A percentile compares a stretch with the other conserved stretches of the same genome.
These are phyloP conservation scores for Catenaria anguillulae DNA, from an alignment of 371 early-diverging fungal species.

Conservation along the genomic window DNA sequence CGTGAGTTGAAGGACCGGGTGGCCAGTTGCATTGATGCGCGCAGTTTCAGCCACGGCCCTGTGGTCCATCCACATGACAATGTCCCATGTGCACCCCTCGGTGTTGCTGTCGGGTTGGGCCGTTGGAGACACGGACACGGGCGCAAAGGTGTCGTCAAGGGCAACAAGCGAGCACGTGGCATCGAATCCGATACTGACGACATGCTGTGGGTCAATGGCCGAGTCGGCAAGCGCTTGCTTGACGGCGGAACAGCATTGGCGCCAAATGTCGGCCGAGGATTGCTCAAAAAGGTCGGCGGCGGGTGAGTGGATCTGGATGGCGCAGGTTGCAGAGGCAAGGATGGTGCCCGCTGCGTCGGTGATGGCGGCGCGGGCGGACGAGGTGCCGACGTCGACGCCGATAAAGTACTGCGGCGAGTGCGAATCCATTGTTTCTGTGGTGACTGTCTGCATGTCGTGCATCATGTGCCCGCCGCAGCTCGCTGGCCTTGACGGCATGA, in stretches of 20 bases:
- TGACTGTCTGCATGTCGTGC: too few species aligned
- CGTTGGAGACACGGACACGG: conserved; percentile 30
- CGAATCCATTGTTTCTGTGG: background rate
- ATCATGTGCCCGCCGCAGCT: too few species aligned
- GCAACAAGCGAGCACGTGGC: conserved; percentile 59
- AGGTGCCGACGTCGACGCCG: background rate
- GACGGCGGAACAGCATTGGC: conserved; percentile 30
- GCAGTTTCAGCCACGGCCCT: conserved; percentile 47
- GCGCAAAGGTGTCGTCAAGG: conserved; percentile 26
- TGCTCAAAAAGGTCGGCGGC: conserved; percentile 45
- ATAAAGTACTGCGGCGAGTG: background rate
- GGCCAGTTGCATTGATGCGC: conserved; percentile 40
- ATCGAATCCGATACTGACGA: conserved; percentile 56
- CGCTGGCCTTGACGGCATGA: too few species aligned
- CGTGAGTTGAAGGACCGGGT: conserved; percentile 38
- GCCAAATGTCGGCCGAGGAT: conserved; percentile 54
- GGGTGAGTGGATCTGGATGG: conserved; percentile 13
- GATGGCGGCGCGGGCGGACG: conserved; percentile 43
- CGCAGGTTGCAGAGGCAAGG: conserved; percentile 17
- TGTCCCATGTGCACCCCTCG: conserved; percentile 35
- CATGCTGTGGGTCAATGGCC: conserved; percentile 7
- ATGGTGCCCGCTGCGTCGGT: conserved; percentile 16
- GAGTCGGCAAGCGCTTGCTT: conserved; percentile 12
- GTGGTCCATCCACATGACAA: conserved; percentile 66
- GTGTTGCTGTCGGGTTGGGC: too few species aligned